Evolutionary conservation across 768 basidiomycete genomes (phyloP).

Genomic region (Hirschioporus abietinus): DNA sequence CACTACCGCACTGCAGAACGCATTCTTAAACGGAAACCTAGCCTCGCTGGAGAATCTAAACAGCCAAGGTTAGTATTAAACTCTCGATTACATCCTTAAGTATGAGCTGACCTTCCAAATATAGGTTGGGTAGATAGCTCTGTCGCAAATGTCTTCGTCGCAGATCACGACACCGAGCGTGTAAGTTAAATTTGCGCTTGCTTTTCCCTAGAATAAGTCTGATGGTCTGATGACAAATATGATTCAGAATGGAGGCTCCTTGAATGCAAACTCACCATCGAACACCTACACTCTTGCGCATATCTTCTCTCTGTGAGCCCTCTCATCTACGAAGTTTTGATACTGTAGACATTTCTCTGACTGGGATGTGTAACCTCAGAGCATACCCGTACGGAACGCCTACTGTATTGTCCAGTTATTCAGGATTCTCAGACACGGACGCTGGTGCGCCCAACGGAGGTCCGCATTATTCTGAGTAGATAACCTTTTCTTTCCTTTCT

Average conservation of each 20-base stretch:
- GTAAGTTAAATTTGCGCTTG: conserved; percentile 18
- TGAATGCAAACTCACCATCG: conserved; percentile 56
- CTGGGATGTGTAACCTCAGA: conserved; percentile 12
- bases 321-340: not conserved
- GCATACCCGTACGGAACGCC: conserved; percentile 66
- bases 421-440: conserved; percentile 40
- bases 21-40: conserved; percentile 49
- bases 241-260: conserved; percentile 41
- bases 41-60: conserved; percentile 48
- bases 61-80: conserved; percentile 32
- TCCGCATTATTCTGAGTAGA: conserved; percentile 10
- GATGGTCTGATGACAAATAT: not conserved
- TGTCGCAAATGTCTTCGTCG: conserved; percentile 58
- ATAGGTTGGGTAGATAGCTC: conserved; percentile 54
- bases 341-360: not conserved
- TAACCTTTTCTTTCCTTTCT: not conserved
- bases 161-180: conserved; percentile 68
- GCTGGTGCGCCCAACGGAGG: conserved; percentile 59
- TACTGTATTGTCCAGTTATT: conserved; percentile 55
- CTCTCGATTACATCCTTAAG: not conserved
- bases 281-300: conserved; percentile 58
- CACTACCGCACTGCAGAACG: conserved; percentile 43
- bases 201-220: not conserved
- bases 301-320: conserved; percentile 48
- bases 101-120: not conserved